These are phyloP conservation scores for Chamaecyparis obtusa DNA, from an alignment of 75 land plant species.

Conservation along the genomic window DNA sequence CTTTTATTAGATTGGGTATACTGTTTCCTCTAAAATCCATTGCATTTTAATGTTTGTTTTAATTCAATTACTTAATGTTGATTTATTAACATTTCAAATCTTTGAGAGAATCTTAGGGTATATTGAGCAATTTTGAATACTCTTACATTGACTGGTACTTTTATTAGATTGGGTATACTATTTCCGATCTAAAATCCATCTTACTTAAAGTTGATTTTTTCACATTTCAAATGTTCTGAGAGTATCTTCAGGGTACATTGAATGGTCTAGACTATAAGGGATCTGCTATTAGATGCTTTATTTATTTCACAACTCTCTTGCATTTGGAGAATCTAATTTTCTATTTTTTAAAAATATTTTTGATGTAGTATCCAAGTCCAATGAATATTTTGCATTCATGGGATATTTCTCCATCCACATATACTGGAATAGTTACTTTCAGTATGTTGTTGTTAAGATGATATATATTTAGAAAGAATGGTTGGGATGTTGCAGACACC, in stretches of 20 bases:
- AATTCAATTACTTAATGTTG: too few relatives aligned
- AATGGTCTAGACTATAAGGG: neutral
- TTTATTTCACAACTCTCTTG: neutral
- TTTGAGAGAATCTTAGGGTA: too few relatives aligned
- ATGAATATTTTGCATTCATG: conserved; percentile 55
- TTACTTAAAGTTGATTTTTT: neutral
- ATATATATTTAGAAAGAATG: conserved; percentile 44
- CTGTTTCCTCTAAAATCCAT: too few relatives aligned
- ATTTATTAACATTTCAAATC: too few relatives aligned
- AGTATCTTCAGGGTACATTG: neutral
- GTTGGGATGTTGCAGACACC: conserved; percentile 55
- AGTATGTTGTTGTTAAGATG: conserved; percentile 52
- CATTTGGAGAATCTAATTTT: conserved; percentile 1
- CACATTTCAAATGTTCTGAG: too few relatives aligned
- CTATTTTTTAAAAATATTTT: conserved; percentile 24
- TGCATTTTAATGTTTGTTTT: too few relatives aligned
- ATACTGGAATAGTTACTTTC: conserved; percentile 51
- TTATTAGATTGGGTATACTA: neutral
- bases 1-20: too few relatives aligned
- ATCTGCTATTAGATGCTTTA: neutral
- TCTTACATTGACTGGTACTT: neutral
- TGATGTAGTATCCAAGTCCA: conserved; percentile 60
- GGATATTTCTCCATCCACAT: conserved; percentile 55
- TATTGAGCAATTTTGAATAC: too few relatives aligned
- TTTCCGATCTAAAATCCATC: neutral